Conservation (phyloP, 495 filamentous ascomycete genomes). For the Annulohypoxylon moriforme region DNA sequence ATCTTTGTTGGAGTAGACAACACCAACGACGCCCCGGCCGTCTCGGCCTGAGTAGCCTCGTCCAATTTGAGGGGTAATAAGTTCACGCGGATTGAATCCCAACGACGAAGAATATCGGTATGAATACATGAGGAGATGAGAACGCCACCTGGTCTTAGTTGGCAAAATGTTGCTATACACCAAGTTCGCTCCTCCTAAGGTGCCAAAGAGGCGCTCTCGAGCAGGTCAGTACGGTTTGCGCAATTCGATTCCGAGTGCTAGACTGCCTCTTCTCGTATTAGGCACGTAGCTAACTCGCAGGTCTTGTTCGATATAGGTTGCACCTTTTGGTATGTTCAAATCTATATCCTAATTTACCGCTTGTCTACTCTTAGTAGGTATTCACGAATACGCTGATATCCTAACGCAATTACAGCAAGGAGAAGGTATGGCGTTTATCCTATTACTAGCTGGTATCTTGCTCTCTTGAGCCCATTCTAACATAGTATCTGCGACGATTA, state of each 20-base stretch:
- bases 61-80: conserved; percentile 29
- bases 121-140: conserved; percentile 12
- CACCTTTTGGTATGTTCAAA: conserved; percentile 65
- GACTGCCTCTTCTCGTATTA: neutral
- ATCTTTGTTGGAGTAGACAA: conserved; percentile 12
- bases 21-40: conserved; percentile 12
- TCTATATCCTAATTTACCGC: neutral
- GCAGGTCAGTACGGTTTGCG: conserved; percentile 62
- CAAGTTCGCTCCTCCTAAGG: conserved; percentile 66
- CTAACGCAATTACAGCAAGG: conserved; percentile 54
- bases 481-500: conserved; percentile 34
- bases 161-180: conserved; percentile 68
- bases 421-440: conserved; percentile 53
- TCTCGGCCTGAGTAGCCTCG: conserved; percentile 11
- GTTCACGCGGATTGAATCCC: neutral
- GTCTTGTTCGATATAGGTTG: conserved; percentile 58
- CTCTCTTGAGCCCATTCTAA: conserved; percentile 25
- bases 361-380: too few relatives aligned
- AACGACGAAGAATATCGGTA: conserved; percentile 1
- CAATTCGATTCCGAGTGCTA: conserved; percentile 21
- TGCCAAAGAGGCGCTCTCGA: conserved; percentile 70
- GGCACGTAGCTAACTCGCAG: conserved; percentile 30
- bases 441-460: conserved; percentile 1
- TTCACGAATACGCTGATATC: conserved; percentile 25
- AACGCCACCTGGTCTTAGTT: conserved; percentile 19